phyloP scores from a whole-genome alignment of 345 rosid species.

The Eucalyptus tenuipes region DNA sequence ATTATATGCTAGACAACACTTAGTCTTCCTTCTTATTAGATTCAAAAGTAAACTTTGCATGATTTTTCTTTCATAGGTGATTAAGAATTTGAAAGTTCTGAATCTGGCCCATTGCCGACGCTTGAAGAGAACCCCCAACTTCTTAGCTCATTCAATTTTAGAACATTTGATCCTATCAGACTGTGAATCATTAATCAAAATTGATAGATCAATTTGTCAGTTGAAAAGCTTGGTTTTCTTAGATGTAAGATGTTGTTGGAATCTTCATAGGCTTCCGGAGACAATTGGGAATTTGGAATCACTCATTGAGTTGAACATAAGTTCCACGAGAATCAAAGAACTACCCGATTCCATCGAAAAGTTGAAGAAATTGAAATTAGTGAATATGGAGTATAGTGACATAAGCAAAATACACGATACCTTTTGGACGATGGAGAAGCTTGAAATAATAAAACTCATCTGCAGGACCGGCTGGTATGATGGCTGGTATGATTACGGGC shows the following conservation, averaged over 20 bases:
- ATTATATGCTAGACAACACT: not conserved
- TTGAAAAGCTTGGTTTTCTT: not conserved
- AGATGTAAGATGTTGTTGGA: too few species aligned
- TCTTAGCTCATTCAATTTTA: not conserved
- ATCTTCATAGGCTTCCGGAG: not conserved
- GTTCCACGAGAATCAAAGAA: fast-evolving
- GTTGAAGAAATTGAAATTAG: not conserved
- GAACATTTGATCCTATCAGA: not conserved
- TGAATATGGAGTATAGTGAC: fast-evolving
- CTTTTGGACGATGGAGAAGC: not conserved
- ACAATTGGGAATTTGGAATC: not conserved
- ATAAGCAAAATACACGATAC: fast-evolving
- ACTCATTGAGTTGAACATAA: not conserved
- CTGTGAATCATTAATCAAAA: not conserved
- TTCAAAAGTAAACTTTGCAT: not conserved
- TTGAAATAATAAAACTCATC: too few species aligned
- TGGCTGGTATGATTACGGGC: too few species aligned
- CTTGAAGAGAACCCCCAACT: not conserved
- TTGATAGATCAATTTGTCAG: not conserved
- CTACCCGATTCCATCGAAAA: not conserved
- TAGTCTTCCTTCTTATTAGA: fast-evolving
- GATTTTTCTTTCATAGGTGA: not conserved
- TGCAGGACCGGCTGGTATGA: too few species aligned
- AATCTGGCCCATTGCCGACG: fast-evolving
- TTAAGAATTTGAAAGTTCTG: not conserved